Evolutionary conservation across 2,329 filamentous ascomycete genomes (phyloP).

Genomic region (Scleromitrula shiraiana): DNA sequence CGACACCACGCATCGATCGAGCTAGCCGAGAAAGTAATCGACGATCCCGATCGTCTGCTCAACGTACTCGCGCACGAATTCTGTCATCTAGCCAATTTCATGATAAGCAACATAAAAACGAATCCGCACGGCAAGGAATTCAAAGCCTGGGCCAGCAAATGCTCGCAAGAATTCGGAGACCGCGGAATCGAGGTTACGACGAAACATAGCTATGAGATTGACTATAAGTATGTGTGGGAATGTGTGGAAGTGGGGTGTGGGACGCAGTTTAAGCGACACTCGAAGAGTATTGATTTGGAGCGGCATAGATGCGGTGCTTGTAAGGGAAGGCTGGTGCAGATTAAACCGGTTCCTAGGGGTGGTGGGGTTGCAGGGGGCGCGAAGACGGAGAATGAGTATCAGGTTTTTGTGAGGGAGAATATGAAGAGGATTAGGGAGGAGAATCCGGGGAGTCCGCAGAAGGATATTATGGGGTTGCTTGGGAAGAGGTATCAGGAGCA

Average conservation of each 20-base stretch:
- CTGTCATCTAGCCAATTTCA: slow-evolving; percentile 89
- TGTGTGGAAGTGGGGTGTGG: slow-evolving; percentile 56
- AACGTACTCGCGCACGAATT: slow-evolving; percentile 97
- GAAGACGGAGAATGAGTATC: slow-evolving; percentile 40
- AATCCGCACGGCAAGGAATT: slow-evolving; percentile 81
- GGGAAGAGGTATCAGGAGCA: slow-evolving; percentile 53
- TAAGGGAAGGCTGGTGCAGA: slow-evolving; percentile 62
- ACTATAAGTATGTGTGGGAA: slow-evolving; percentile 86
- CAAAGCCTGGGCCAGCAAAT: slow-evolving; percentile 61
- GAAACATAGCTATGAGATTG: slow-evolving; percentile 82
- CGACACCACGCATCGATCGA: slow-evolving; percentile 71
- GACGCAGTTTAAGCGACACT: slow-evolving; percentile 73
- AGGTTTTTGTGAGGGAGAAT: slow-evolving; percentile 57
- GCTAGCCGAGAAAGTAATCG: slow-evolving; percentile 80
- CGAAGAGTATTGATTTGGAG: slow-evolving; percentile 68
- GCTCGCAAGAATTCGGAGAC: slow-evolving; percentile 46
- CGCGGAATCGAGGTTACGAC: slow-evolving; percentile 74
- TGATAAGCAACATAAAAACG: slow-evolving; percentile 66
- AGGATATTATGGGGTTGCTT: slow-evolving; percentile 61
- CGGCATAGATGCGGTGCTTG: slow-evolving; percentile 73
- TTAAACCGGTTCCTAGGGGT: slow-evolving; percentile 64
- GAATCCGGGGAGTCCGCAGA: slow-evolving; percentile 48
- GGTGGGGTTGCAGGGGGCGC: slow-evolving; percentile 12
- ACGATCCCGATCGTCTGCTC: slow-evolving; percentile 65
- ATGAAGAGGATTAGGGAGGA: slow-evolving; percentile 52